Base-by-base conservation (phyloP, 495 filamentous ascomycete species). In the Trichoderma reesei region DNA sequence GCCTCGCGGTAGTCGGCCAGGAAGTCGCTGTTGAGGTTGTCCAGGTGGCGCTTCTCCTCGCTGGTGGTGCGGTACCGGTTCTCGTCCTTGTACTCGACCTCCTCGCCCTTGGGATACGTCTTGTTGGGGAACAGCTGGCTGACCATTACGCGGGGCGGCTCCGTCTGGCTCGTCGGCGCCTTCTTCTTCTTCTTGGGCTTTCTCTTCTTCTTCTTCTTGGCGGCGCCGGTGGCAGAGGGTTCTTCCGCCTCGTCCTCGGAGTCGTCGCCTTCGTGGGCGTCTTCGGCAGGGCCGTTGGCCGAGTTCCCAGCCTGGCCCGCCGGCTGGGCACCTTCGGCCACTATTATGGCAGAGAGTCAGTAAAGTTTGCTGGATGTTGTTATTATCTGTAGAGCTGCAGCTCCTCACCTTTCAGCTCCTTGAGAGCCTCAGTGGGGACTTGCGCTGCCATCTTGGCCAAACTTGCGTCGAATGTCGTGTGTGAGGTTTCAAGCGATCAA, bases 101-200 rank as follows among this genome's bases (percentile, higher is more conserved):
- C 89, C 74, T 95, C 84, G 65, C 91, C 91, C 70, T 86, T 82
- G 65, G 90, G 90, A 73, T 90, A 96, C 68, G 78, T 79, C 68
- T 83, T 79, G 72, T 85, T 85, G 61, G 87, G 86, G 78, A 92
- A 95, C 34, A 96, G 82, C 66, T 85, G 83, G 63, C 88, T 85
- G 36, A 95, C 77, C 64, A 85, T 79, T 26, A 95, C 87, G 41
- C 89, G 83, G 0, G 91, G 90, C 26, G 91, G 91, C 37, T 83
- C 79, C 36, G 88, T 88, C 77, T 96, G 91, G 63, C 83, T 79
- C 26, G 88, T 90, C 20, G 86, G 84, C 18, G 72, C 74, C 79
- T 88, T 88, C 83, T 87, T 88, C 77, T 84, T 88, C 82, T 87
- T 91, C 80, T 85, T 90, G 80, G 88, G 89, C 80, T 91, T 91